Percentiles rank a stretch among this genome's conserved stretches.
These are phyloP conservation scores for Xylaria sp. DNA, from an alignment of 2,329 filamentous ascomycete genomes.

Conservation along the genomic window DNA sequence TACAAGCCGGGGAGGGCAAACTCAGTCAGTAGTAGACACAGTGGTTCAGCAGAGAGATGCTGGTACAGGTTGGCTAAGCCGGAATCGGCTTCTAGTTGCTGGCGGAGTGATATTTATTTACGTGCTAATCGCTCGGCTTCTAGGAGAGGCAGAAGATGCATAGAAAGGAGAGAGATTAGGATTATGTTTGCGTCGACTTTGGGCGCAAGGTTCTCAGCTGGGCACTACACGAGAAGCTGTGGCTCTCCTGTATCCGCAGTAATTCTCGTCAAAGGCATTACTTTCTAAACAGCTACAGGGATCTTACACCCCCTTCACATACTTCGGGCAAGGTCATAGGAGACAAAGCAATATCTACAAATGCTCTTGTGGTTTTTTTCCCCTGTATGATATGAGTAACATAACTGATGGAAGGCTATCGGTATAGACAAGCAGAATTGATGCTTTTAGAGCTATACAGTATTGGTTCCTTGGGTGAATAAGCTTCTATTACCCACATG, in stretches of 20 bases:
- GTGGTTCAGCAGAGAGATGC: constrained; percentile 81
- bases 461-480: background rate
- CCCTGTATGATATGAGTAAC: constrained; percentile 28
- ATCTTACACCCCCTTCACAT: background rate
- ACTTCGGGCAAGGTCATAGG: constrained; percentile 5
- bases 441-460: constrained; percentile 18
- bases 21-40: constrained; percentile 80
- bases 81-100: constrained; percentile 81
- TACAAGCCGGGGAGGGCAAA: constrained; percentile 70
- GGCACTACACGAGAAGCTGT: background rate
- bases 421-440: constrained; percentile 28
- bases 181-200: background rate
- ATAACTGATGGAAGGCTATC: constrained; percentile 8
- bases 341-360: constrained; percentile 14
- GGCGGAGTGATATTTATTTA: constrained; percentile 81
- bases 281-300: constrained; percentile 6
- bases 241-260: background rate
- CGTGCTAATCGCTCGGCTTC: constrained; percentile 80
- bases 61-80: constrained; percentile 82
- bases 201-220: background rate
- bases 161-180: constrained; percentile 6
- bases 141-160: constrained; percentile 61
- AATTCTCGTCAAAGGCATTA: background rate
- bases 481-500: background rate
- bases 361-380: constrained; percentile 7